Evolutionary conservation across 164 flowering plant genomes (phyloP), one percentile per base, ranked within the genome.

Genomic region (Paratinospora sagittata): DNA sequence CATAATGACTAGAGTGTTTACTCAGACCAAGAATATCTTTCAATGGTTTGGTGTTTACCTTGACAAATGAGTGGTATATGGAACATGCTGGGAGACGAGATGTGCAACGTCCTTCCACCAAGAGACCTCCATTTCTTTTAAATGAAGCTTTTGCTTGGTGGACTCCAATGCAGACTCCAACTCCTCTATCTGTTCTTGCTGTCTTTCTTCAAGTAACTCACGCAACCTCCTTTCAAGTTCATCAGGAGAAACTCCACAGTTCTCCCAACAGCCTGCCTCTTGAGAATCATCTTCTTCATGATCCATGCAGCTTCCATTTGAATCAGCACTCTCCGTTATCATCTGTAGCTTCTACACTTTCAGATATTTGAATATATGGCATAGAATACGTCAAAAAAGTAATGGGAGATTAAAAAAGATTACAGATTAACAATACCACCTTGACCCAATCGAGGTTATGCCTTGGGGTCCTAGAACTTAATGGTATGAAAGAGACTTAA

Each of bases 91-190:
- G 10, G 84, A 78, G 39, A 84, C 49, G 68, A 84, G 80, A 4
- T 71, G 66, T 24, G 85, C 91, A 45, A 85, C 84, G 67, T 87
- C 90, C 78, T 84, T 90, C 96, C 97, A 90, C 92, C 90, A 83
- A n/a, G 77, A 73, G 65, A 80, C 79, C 79, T 90, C 96, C 69
- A 70, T 73, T 75, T 92, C 90, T 74, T 86, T 88, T 78, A 87
- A 85, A 3, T 8, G 69, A 70, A 90, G 87, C 72, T 79, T 75
- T 16, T 34, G 74, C 63, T 77, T 72, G 14, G 85, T 76, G 52
- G 62, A 33, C 58, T 82, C 86, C 70, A 92, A 72, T 66, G 89
- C 89, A 57, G 71, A 72, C 75, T 89, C 93, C 11, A 92, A 85
- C 75, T 88, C 93, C 73, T 75, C 76, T 63, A 90, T 92, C 65